Conservation (phyloP, 768 basidiomycete species). For the Amanita pallidorosea region DNA sequence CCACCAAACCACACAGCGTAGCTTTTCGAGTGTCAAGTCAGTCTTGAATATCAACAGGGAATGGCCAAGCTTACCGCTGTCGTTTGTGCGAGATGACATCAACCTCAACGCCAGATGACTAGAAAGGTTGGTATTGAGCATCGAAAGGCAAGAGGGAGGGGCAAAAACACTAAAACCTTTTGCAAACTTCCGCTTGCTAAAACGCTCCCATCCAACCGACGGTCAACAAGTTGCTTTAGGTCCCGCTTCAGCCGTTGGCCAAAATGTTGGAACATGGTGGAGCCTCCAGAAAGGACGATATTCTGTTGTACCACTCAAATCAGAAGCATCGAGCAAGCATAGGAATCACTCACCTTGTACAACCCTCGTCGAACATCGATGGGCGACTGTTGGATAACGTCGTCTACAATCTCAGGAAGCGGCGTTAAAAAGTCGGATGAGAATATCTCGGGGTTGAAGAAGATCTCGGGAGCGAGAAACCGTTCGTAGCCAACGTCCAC, state of each 20-base stretch:
- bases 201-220: conserved; percentile 71
- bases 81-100: conserved; percentile 98
- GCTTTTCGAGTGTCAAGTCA: conserved; percentile 20
- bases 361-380: conserved; percentile 95
- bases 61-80: conserved; percentile 50
- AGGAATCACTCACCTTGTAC: conserved; percentile 59
- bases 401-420: conserved; percentile 90
- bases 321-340: not conserved
- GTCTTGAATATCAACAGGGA: conserved; percentile 5
- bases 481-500: conserved; percentile 97
- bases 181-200: conserved; percentile 62
- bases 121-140: not conserved
- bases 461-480: conserved; percentile 97
- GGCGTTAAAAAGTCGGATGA: conserved; percentile 97
- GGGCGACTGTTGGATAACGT: conserved; percentile 90
- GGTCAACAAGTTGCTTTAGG: conserved; percentile 88
- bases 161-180: conserved; percentile 41
- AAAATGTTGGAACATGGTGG: conserved; percentile 99
- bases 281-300: conserved; percentile 94
- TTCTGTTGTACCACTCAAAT: conserved; percentile 41
- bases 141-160: conserved; percentile 1
- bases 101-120: conserved; percentile 96
- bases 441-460: conserved; percentile 99
- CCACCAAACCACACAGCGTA: conserved; percentile 99
- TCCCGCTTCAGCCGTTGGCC: conserved; percentile 95